phyloP scores from a whole-genome alignment of 2,329 filamentous ascomycete genomes.

The Aureobasidium musti region DNA sequence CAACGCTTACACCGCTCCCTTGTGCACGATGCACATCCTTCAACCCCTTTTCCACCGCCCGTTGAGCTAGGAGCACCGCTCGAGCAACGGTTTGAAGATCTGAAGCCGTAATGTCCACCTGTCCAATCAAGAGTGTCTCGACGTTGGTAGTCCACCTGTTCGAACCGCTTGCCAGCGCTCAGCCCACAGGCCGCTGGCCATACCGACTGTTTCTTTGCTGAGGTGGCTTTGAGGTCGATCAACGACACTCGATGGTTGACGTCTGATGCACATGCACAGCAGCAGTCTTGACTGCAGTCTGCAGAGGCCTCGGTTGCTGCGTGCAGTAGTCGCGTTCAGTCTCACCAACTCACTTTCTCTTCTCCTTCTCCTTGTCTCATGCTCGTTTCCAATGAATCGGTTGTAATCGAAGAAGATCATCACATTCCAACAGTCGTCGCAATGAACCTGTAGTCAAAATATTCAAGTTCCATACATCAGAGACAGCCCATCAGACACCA shows the following conservation, averaged over 20 bases:
- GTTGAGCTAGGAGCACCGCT: conserved; percentile 19
- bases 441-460: conserved; percentile 13
- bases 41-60: conserved; percentile 17
- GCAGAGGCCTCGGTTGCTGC: not conserved
- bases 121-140: conserved; percentile 22
- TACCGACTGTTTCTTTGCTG: not conserved
- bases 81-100: conserved; percentile 23
- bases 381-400: conserved; percentile 27
- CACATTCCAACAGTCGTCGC: conserved; percentile 5
- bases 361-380: conserved; percentile 17
- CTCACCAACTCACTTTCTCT: not conserved
- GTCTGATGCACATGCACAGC: not conserved
- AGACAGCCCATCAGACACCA: conserved; percentile 26
- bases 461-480: conserved; percentile 21
- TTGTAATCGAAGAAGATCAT: conserved; percentile 24
- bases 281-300: not conserved
- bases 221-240: conserved; percentile 5
- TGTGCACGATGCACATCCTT: conserved; percentile 17
- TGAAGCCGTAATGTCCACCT: not conserved
- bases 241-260: conserved; percentile 13
- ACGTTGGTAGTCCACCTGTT: conserved; percentile 1
- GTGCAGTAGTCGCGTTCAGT: not conserved
- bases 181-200: conserved; percentile 18
- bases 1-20: conserved; percentile 27
- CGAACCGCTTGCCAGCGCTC: conserved; percentile 10